These are phyloP conservation scores for Spergularia marina DNA, from an alignment of 148 eudicot genomes.

Conservation along the genomic window DNA sequence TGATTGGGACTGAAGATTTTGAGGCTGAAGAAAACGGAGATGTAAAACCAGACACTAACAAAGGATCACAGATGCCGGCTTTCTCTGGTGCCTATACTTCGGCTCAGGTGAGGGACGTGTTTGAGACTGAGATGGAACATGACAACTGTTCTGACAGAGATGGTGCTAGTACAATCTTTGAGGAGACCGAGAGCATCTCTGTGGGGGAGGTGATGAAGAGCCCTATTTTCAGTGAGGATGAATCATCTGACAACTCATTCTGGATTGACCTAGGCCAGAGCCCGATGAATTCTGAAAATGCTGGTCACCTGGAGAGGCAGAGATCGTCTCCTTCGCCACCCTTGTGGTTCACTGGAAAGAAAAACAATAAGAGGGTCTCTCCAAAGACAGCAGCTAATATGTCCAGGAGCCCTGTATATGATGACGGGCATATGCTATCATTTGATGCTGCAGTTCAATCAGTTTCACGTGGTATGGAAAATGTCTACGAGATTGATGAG, in stretches of 20 bases:
- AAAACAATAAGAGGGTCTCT: constrained; percentile 47
- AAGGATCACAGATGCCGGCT: constrained; percentile 69
- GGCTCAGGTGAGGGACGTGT: constrained; percentile 83
- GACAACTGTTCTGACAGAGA: constrained; percentile 78
- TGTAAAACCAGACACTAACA: constrained; percentile 43
- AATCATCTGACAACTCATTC: constrained; percentile 85
- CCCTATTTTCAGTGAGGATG: constrained; percentile 96
- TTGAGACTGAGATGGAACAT: constrained; percentile 85
- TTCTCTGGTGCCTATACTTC: constrained; percentile 90
- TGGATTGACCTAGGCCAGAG: constrained; percentile 99
- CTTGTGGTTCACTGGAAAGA: constrained; percentile 59
- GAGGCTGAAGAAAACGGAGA: constrained; percentile 55
- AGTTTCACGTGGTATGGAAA: constrained; percentile 66
- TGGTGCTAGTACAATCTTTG: constrained; percentile 81
- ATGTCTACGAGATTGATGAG: constrained; percentile 46
- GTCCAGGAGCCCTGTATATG: constrained; percentile 53
- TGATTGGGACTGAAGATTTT: constrained; percentile 50
- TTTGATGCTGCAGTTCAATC: constrained; percentile 88
- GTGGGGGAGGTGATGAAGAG: constrained; percentile 92
- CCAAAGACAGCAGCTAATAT: constrained; percentile 47
- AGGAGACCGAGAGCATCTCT: constrained; percentile 79
- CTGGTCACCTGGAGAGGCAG: constrained; percentile 45
- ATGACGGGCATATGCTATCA: constrained; percentile 56
- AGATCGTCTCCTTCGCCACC: constrained; percentile 57
- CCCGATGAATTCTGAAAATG: constrained; percentile 64